Evolutionary conservation across 345 rosid genomes (phyloP), one percentile per base, ranked within the genome.

Genomic region (Ailanthus altissimus): DNA sequence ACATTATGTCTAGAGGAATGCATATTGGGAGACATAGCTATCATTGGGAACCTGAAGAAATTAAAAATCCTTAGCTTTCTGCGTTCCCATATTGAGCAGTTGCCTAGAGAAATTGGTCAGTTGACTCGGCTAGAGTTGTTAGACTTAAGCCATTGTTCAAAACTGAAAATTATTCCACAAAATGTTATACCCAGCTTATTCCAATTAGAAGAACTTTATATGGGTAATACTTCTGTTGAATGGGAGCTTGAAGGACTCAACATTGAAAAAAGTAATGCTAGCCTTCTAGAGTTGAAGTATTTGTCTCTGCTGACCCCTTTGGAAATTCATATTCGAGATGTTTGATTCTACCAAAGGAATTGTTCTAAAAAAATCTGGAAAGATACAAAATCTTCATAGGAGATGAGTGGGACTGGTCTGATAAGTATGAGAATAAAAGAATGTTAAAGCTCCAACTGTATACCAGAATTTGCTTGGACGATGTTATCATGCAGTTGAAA

Each of bases 201-300:
- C 13, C 32, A 18, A 6, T 76, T 83, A 23, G 86, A 85, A 47
- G 85, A 85, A 18, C 49, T 85, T 26, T 76, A 46, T 28, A 75
- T 78, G 76, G 10, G 26, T 0, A 42, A 68, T 14, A 62, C 84
- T 60, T 80, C 75, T 51, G 13, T 13, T 12, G 26, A 28, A 0
- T 80, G 85, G 88, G 85, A 75, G 47, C 25, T 20, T 56, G 67
- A 18, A 0, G 82, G 61, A 46, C 45, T 46, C 21, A 21, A 25
- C 0, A 21, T 0, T 4, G 15, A 3, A 40, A 1, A 42, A 75
- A 62, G 18, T 0, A 85, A 82, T 20, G 82, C 78, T 2, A 61
- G 49, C 32, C 80, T 84, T 26, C 3, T 25, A 32, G 4, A 51
- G 32, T 77, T 3, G 58, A 79, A 40, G 10, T 5, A 32, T 32